Base-by-base conservation (phyloP, 2,329 filamentous ascomycete genomes). In the Sclerotinia glacialis region DNA sequence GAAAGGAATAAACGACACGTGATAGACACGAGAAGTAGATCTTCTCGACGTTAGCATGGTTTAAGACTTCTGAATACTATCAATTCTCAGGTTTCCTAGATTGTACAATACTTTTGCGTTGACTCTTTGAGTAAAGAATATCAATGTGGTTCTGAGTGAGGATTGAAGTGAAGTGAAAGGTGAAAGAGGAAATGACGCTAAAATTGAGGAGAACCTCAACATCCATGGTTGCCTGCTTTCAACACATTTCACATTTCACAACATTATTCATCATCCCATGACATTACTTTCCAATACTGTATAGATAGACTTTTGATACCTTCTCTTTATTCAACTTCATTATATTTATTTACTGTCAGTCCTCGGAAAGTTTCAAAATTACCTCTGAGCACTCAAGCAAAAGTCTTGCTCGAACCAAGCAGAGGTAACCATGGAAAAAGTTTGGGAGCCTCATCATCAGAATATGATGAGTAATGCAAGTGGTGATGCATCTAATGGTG, bases 401-500 rank as follows among this genome's bases (percentile, higher is more conserved):
- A 54, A 49, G 44, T 37, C 14, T 40, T 49, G n/a, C 58, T 61
- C 23, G n/a, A 26, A n/a, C 11, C 21, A 3, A 26, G 56, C 11
- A 8, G 23, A 42, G 9, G 14, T 54, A 34, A 54, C 7, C 34
- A 63, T 63, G 60, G 47, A 71, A 55, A n/a, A 46, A 49, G 28
- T 60, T 12, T 50, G 68, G 14, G 70, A 75, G 68, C 67, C 67
- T 59, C 65, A 70, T 64, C 59, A 71, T 28, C 73, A 74, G 58
- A 69, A 68, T 12, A 71, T 73, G 53, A 56, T 71, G 60, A 66
- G 67, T n/a, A 65, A 72, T 72, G 66, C 69, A n/a, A 67, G 46
- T 21, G 63, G 53, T 6, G 21, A 49, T 26, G 3, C 31, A 40
- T 26, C 44, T 26, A n/a, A 14, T 31, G 8, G 44, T 34, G 58